These are phyloP conservation scores for Colletotrichum caudatum DNA, from an alignment of 2,329 filamentous ascomycete genomes.

Conservation along the genomic window DNA sequence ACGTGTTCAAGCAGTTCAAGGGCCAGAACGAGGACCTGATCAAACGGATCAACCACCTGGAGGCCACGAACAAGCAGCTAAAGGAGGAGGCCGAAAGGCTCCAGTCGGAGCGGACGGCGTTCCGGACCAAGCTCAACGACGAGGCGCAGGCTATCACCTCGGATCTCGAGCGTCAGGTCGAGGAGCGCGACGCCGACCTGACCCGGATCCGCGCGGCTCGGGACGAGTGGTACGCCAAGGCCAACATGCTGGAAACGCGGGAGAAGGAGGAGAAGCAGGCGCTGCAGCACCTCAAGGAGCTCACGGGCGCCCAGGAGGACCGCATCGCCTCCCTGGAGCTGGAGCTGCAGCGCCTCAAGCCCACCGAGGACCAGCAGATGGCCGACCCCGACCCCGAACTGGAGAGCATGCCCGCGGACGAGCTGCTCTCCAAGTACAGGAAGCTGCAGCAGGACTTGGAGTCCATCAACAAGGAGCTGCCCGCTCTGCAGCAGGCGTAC, in stretches of 20 bases:
- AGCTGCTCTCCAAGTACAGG: slow-evolving; percentile 78
- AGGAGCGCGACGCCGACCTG: slow-evolving; percentile 84
- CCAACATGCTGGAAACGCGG: slow-evolving; percentile 80
- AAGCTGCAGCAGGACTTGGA: slow-evolving; percentile 84
- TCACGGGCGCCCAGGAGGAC: slow-evolving; percentile 82
- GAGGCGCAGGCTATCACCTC: slow-evolving; percentile 79
- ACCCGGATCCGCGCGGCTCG: slow-evolving; percentile 85
- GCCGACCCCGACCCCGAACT: slow-evolving; percentile 60
- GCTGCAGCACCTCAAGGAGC: slow-evolving; percentile 80
- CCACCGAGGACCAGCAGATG: slow-evolving; percentile 61
- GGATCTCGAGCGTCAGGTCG: slow-evolving; percentile 86
- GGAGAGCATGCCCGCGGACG: slow-evolving; percentile 73
- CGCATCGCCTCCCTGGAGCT: slow-evolving; percentile 85
- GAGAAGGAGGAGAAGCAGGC: slow-evolving; percentile 82
- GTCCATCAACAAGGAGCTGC: slow-evolving; percentile 87
- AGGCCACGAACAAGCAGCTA: slow-evolving; percentile 87
- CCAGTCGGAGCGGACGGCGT: slow-evolving; percentile 85
- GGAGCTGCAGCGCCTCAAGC: slow-evolving; percentile 79
- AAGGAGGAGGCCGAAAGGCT: slow-evolving; percentile 87
- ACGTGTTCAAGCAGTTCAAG: slow-evolving; percentile 93
- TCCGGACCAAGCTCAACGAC: slow-evolving; percentile 82
- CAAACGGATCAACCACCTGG: slow-evolving; percentile 89
- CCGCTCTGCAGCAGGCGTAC: slow-evolving; percentile 90
- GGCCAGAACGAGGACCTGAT: slow-evolving; percentile 92
- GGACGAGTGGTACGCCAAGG: slow-evolving; percentile 87